Conservation (phyloP, 1,284 basidiomycete species). For the Ceratobasidium sp. region DNA sequence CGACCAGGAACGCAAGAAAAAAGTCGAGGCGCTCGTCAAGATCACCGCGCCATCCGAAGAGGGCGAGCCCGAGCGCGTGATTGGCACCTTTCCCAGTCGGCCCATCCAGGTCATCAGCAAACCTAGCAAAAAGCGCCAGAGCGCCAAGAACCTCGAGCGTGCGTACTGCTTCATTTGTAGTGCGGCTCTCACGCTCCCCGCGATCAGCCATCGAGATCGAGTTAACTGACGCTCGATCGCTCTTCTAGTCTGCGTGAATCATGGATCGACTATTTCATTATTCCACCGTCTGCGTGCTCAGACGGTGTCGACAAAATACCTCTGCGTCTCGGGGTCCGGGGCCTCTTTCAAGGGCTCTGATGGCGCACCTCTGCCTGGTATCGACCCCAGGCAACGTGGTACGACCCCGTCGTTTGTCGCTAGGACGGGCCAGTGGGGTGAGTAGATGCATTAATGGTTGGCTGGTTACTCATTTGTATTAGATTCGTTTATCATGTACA, state of each 20-base stretch:
- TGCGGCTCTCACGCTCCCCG: conserved; percentile 28
- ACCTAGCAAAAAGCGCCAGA: conserved; percentile 95
- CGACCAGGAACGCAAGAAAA: conserved; percentile 86
- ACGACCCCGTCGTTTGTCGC: conserved; percentile 86
- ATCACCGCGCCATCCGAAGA: conserved; percentile 80
- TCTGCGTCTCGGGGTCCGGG: conserved; percentile 92
- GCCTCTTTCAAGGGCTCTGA: conserved; percentile 92
- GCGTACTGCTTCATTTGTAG: conserved; percentile 58
- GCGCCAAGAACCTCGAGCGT: conserved; percentile 92
- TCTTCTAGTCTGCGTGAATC: conserved; percentile 86
- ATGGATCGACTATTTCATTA: conserved; percentile 93
- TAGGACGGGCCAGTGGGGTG: conserved; percentile 85
- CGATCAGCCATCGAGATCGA: conserved; percentile 44
- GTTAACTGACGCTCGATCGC: conserved; percentile 40
- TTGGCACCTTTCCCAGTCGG: conserved; percentile 88
- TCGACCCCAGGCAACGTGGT: conserved; percentile 77
- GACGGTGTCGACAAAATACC: conserved; percentile 94
- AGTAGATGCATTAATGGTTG: conserved; percentile 8
- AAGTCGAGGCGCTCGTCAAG: conserved; percentile 90
- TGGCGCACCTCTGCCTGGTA: conserved; percentile 83
- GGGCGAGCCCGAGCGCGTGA: conserved; percentile 75
- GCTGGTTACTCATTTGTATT: conserved; percentile 57
- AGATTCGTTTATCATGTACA: conserved; percentile 97
- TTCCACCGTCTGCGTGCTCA: conserved; percentile 96
- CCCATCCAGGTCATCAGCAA: conserved; percentile 98